Percentiles rank a stretch among this genome's conserved stretches.
Evolutionary conservation across 2,329 filamentous ascomycete genomes (phyloP).

Genomic region (Cordyceps pruinosa): DNA sequence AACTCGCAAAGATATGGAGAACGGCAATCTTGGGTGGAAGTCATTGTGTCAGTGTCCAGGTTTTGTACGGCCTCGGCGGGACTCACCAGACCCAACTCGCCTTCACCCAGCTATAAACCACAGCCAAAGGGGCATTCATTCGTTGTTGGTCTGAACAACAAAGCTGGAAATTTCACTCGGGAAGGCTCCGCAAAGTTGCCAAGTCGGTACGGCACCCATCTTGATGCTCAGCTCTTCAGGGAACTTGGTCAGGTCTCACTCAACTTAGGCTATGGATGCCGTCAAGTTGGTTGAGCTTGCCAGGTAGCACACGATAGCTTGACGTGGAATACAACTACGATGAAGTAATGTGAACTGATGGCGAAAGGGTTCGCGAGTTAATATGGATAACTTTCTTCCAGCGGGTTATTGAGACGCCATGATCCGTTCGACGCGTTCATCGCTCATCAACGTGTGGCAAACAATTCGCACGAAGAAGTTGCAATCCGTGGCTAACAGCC

Average conservation of each 20-base stretch:
- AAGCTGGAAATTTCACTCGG: slow-evolving; percentile 28
- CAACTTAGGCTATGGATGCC: slow-evolving; percentile 22
- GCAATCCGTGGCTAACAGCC: slow-evolving; percentile 21
- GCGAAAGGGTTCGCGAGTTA: slow-evolving; percentile 15
- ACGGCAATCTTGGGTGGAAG: slow-evolving; percentile 7
- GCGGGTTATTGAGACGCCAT: slow-evolving; percentile 32
- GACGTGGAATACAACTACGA: slow-evolving; percentile 37
- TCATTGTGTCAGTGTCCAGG: slow-evolving; percentile 19
- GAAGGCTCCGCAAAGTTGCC: slow-evolving; percentile 27
- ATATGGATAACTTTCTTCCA: slow-evolving; percentile 28
- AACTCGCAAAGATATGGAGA: slow-evolving; percentile 15
- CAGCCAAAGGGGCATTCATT: slow-evolving; percentile 31
- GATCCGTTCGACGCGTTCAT: slow-evolving; percentile 33
- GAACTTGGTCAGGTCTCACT: slow-evolving; percentile 19
- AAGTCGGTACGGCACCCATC: slow-evolving; percentile 23
- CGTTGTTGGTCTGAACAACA: slow-evolving; percentile 38
- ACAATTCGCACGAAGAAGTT: slow-evolving; percentile 28
- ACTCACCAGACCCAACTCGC: slow-evolving; percentile 39
- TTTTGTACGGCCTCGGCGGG: slow-evolving; percentile 35
- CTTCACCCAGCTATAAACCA: slow-evolving; percentile 28
- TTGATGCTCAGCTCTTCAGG: slow-evolving; percentile 18
- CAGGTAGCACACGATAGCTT: slow-evolving; percentile 31
- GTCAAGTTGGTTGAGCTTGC: slow-evolving; percentile 30
- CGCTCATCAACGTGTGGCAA: slow-evolving; percentile 26
- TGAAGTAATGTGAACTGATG: slow-evolving; percentile 4